Base-by-base conservation (phyloP, 176 grass and related monocot genomes). In the Triticum urartu region DNA sequence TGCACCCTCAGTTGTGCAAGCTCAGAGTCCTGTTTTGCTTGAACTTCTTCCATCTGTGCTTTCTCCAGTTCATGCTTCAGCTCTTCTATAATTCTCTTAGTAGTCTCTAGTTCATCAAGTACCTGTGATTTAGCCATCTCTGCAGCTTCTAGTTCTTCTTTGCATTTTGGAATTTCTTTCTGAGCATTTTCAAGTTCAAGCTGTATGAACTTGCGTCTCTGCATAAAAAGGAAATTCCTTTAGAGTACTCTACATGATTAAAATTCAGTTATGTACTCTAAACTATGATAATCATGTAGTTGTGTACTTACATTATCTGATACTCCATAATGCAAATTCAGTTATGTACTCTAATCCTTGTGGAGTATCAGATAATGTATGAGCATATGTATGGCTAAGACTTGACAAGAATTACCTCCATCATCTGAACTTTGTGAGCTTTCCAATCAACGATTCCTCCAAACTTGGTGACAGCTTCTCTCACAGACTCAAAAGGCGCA, bases 381-480 rank as follows among this genome's bases (percentile, higher is more conserved):
- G 68, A 65, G 18, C 38, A 21, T 74, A 24, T 86, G 43, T 10
- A 81, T 33, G 74, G 64, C 62, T 80, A 90, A 83, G 20, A 40
- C 15, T 56, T 81, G 78, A 84, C n/a, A 69, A 81, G 22, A 79
- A 61, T n/a, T 92, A 95, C 96, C 96, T 95, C 96, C 13, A 98
- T 68, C 68, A 92, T 89, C 70, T 91, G 91, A 90, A 80, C 68
- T 88, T 87, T 94, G 81, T 98, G 92, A 89, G 93, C 91, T 95
- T 98, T 98, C 96, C 96, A 98, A 88, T 98, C 96, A 67, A 93
- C 89, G 76, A 95, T 98, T 48, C 93, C 96, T 80, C 96, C 96
- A 86, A 94, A 98, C 85, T 92, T 98, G 64, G 84, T 91, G 61
- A 98, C 96, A 87, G 88, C 93, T 79, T 93, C 96, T 84, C 84